Conservation (phyloP, 2,329 filamentous ascomycete species). For the Cordyceps tenuipes region DNA sequence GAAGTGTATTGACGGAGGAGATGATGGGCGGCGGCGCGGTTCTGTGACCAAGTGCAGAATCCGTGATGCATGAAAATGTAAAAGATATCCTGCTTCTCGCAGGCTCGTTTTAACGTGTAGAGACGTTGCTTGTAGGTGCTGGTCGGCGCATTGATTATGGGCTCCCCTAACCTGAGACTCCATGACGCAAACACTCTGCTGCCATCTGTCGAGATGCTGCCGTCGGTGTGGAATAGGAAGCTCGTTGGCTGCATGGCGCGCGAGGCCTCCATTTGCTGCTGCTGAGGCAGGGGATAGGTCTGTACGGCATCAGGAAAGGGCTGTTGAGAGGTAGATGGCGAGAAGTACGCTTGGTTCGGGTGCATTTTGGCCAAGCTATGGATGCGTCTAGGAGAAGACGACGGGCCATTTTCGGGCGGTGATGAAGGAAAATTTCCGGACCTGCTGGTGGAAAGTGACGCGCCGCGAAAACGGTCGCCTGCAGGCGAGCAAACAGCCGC, state of each 20-base stretch:
- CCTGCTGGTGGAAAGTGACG: neutral
- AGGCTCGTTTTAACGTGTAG: constrained; percentile 47
- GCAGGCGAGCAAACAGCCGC: neutral
- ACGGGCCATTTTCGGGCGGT: neutral
- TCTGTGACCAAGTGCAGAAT: constrained; percentile 47
- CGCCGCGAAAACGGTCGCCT: neutral
- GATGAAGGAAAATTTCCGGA: neutral
- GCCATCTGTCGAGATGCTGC: neutral
- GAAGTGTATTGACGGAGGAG: constrained; percentile 9
- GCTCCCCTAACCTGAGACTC: neutral
- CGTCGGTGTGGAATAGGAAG: neutral
- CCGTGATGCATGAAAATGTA: constrained; percentile 60
- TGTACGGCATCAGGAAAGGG: neutral
- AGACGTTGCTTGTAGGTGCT: too few species aligned
- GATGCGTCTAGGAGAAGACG: neutral
- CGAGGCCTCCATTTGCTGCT: neutral
- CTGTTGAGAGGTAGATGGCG: neutral
- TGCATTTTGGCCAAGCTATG: neutral
- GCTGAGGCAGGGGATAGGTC: neutral
- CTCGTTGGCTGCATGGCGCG: neutral
- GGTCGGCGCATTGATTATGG: neutral
- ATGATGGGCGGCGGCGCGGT: constrained; percentile 26
- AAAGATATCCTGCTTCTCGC: constrained; percentile 45
- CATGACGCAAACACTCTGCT: neutral
- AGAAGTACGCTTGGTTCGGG: neutral